Percentiles rank a stretch among this genome's conserved stretches.
Evolutionary conservation across 148 eudicot species (phyloP).

Genomic region (Hydrangea macrophylla): DNA sequence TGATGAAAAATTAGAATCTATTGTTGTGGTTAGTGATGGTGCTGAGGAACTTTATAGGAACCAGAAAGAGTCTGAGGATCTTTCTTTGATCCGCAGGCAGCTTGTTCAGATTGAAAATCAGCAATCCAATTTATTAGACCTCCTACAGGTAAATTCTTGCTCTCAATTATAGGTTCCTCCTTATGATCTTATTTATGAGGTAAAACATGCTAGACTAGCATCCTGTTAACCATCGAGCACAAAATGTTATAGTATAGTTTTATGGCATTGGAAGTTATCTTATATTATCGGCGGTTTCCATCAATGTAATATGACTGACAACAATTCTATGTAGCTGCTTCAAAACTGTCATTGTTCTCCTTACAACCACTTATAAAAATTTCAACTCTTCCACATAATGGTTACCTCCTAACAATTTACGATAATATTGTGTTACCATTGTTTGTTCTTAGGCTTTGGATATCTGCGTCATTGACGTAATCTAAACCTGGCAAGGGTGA

Average conservation of each 20-base stretch:
- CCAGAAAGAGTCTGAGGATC: slow-evolving; percentile 69
- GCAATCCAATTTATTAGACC: slow-evolving; percentile 75
- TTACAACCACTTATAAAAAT: no score
- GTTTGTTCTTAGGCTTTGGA: no score
- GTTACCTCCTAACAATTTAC: no score
- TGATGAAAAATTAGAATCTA: slow-evolving; percentile 40
- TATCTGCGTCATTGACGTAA: not conserved
- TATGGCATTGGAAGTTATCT: not conserved
- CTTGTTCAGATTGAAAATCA: slow-evolving; percentile 82
- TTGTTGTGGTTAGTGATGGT: slow-evolving; percentile 37
- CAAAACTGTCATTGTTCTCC: no score
- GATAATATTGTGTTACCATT: no score
- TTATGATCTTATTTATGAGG: not conserved
- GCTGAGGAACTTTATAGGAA: slow-evolving; percentile 37
- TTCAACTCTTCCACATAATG: no score
- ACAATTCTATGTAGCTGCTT: not conserved
- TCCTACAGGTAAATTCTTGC: slow-evolving; percentile 67
- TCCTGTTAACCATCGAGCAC: not conserved
- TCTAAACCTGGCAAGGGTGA: no score
- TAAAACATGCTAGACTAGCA: not conserved
- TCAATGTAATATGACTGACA: not conserved
- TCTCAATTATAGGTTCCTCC: not conserved
- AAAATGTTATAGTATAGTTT: not conserved
- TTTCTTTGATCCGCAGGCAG: slow-evolving; percentile 73
- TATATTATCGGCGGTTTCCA: not conserved